A percentile compares a stretch with the other conserved stretches of the same genome.
Conservation (phyloP, 306 rosid species). For the Dryas octopetala region DNA sequence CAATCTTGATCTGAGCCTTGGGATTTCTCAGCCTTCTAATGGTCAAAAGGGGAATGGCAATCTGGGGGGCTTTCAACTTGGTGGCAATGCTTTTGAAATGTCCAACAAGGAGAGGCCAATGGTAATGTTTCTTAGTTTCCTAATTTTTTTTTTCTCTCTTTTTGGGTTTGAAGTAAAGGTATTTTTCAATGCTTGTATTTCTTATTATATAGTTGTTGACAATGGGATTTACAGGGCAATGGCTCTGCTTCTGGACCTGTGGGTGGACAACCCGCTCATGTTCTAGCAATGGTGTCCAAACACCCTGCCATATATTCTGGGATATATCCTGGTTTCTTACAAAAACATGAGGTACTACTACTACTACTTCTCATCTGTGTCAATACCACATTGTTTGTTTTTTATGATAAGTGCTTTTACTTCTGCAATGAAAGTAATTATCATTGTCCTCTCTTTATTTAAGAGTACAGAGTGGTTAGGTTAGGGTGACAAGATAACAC, state of each 20-base stretch:
- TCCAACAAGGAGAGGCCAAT: conserved; percentile 28
- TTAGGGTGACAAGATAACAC: no score
- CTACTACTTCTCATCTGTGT: background rate
- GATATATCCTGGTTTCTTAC: conserved; percentile 31
- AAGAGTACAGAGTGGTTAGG: background rate
- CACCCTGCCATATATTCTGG: conserved; percentile 28
- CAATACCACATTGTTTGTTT: background rate
- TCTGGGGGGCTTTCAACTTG: conserved; percentile 19
- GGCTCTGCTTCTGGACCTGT: conserved; percentile 9
- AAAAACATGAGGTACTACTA: conserved; percentile 31
- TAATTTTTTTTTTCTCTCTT: background rate
- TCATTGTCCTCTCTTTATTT: background rate
- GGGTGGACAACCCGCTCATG: conserved; percentile 24
- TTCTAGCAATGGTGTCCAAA: conserved; percentile 19
- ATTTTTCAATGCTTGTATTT: background rate
- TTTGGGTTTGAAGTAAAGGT: background rate
- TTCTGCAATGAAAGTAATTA: background rate
- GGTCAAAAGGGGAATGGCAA: conserved; percentile 24
- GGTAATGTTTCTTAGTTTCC: conserved; percentile 18
- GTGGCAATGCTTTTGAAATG: conserved; percentile 17
- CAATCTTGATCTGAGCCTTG: conserved; percentile 56
- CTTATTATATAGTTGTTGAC: conserved; percentile 6
- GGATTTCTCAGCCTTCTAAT: conserved; percentile 36
- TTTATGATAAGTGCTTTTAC: background rate
- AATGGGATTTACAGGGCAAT: conserved; percentile 31